phyloP scores from a whole-genome alignment of 2,329 filamentous ascomycete genomes.

The Aspergillus texensis region DNA sequence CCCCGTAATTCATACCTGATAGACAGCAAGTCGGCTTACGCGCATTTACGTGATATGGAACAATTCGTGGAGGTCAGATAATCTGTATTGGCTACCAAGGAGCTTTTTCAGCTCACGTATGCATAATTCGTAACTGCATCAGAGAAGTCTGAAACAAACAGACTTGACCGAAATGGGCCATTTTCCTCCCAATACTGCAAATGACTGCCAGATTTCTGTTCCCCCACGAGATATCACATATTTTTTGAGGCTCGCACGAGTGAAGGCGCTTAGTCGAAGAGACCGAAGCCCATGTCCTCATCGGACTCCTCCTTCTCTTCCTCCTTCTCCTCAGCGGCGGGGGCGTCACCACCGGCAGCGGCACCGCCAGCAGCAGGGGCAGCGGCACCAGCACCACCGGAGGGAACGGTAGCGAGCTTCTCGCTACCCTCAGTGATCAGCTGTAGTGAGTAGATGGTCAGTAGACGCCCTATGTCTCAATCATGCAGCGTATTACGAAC shows the following conservation, averaged over 20 bases:
- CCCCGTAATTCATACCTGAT: not conserved
- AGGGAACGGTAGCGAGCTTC: slow-evolving; percentile 98
- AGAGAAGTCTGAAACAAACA: slow-evolving; percentile 36
- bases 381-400: slow-evolving; percentile 72
- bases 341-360: slow-evolving; percentile 69
- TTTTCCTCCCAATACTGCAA: slow-evolving; percentile 32
- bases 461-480: slow-evolving; percentile 10
- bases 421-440: slow-evolving; percentile 84
- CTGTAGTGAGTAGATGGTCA: slow-evolving; percentile 51
- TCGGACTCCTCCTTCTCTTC: slow-evolving; percentile 74
- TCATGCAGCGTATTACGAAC: slow-evolving; percentile 55
- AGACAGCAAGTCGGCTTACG: not conserved
- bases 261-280: slow-evolving; percentile 60
- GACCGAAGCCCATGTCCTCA: slow-evolving; percentile 75
- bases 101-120: slow-evolving; percentile 36
- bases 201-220: slow-evolving; percentile 45
- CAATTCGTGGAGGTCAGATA: slow-evolving; percentile 32
- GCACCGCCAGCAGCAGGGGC: slow-evolving; percentile 51
- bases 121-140: slow-evolving; percentile 41
- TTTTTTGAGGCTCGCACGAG: slow-evolving; percentile 33
- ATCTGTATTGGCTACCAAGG: slow-evolving; percentile 39
- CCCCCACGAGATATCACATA: slow-evolving; percentile 68
- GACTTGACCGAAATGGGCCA: slow-evolving; percentile 31
- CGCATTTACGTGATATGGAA: slow-evolving; percentile 16
- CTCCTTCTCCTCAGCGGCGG: slow-evolving; percentile 70